phyloP scores from a whole-genome alignment of 495 filamentous ascomycete species.

The Neurospora cerealis region DNA sequence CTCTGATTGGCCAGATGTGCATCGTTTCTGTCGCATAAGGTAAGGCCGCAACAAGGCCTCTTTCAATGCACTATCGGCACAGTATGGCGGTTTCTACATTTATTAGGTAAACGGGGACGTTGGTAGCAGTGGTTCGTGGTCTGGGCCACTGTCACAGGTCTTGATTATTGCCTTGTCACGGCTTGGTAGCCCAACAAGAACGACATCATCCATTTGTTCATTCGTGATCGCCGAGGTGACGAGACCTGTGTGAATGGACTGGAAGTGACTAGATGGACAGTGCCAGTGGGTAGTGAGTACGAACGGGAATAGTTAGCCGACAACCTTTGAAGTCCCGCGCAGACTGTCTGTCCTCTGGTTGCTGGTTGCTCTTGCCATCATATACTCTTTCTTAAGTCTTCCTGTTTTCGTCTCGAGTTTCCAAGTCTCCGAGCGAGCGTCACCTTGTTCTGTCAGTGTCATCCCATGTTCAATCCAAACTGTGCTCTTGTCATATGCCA shows the following conservation, averaged over 20 bases:
- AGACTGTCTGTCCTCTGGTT: background rate
- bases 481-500: background rate
- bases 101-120: background rate
- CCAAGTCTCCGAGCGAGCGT: background rate
- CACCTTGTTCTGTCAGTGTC: background rate
- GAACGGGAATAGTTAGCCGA: background rate
- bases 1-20: background rate
- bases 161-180: background rate
- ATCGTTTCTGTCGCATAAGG: background rate
- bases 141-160: background rate
- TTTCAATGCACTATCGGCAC: background rate
- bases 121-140: background rate
- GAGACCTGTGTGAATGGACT: background rate
- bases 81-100: background rate
- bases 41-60: background rate
- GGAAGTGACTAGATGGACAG: background rate
- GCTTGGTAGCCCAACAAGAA: background rate
- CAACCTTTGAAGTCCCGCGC: background rate
- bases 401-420: background rate
- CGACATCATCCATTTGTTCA: background rate
- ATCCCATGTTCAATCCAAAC: background rate
- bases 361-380: background rate
- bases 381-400: background rate
- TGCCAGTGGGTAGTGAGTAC: background rate
- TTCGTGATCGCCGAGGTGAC: background rate